Evolutionary conservation across 495 filamentous ascomycete genomes (phyloP).

Genomic region (Clavariopsis aquatica): DNA sequence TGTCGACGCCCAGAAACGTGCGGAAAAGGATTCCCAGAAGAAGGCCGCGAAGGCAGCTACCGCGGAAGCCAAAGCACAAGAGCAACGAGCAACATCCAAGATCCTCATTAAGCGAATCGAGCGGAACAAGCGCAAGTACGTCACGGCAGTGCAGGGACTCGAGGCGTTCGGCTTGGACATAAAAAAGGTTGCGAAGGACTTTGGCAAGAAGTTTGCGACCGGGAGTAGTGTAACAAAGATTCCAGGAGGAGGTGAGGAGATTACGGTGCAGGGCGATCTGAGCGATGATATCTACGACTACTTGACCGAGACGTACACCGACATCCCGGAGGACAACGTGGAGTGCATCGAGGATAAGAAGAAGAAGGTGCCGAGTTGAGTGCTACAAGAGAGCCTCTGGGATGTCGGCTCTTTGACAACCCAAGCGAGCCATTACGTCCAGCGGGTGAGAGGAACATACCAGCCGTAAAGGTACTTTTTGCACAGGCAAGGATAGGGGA

Average conservation of each 20-base stretch:
- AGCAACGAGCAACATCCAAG: conserved; percentile 74
- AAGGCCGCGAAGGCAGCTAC: conserved; percentile 90
- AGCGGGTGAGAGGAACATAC: background rate
- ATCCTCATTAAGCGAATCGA: conserved; percentile 94
- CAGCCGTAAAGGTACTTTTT: background rate
- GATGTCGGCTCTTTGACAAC: background rate
- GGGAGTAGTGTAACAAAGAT: conserved; percentile 89
- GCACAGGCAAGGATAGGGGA: background rate
- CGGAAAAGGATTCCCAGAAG: conserved; percentile 90
- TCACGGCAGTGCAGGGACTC: conserved; percentile 84
- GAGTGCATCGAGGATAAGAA: conserved; percentile 93
- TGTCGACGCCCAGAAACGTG: conserved; percentile 84
- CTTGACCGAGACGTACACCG: conserved; percentile 77
- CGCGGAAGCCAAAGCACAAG: conserved; percentile 74
- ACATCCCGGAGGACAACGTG: conserved; percentile 89
- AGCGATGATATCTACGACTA: conserved; percentile 94
- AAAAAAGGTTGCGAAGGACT: conserved; percentile 89
- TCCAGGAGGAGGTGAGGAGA: conserved; percentile 85
- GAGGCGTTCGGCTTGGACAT: conserved; percentile 88
- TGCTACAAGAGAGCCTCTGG: background rate
- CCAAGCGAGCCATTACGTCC: background rate
- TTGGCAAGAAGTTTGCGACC: conserved; percentile 91
- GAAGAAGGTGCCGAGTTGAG: conserved; percentile 60
- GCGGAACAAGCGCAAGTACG: conserved; percentile 94
- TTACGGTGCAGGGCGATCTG: conserved; percentile 96